Base-by-base conservation (phyloP, 495 filamentous ascomycete species). In the Pyrenula massariospora region DNA sequence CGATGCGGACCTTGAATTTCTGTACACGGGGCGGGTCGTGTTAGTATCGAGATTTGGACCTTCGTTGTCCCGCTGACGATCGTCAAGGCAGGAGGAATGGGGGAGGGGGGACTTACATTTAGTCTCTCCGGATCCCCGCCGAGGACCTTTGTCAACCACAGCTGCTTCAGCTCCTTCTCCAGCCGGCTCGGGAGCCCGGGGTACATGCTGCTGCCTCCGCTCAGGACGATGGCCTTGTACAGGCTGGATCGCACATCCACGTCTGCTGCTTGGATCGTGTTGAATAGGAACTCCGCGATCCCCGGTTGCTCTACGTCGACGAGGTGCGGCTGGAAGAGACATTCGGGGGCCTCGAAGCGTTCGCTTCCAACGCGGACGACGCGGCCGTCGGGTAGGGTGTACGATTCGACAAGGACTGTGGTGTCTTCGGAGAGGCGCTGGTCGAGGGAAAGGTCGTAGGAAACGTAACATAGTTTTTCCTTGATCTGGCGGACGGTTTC, bases 1-100 rank as follows among this genome's bases (percentile, higher is more conserved):
- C 94, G 71, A 99, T 96, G 67, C 93, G 84, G 42, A 97, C 91
- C 80, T 96, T 97, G 80, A 99, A 97, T 84, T 97, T 99, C 84
- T 88, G 64, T 54, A 59, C n/a, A n/a, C n/a, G n/a, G n/a, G n/a
- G n/a, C n/a, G n/a, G n/a, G n/a, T n/a, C n/a, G 54, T 20, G 12
- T 31, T 19, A 51, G 31, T 15, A 53, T n/a, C n/a, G n/a, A n/a
- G n/a, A n/a, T n/a, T n/a, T n/a, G n/a, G n/a, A n/a, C n/a, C n/a
- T n/a, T n/a, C n/a, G n/a, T n/a, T n/a, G n/a, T n/a, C n/a, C n/a
- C n/a, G n/a, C n/a, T n/a, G n/a, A n/a, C n/a, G n/a, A n/a, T n/a
- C n/a, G n/a, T n/a, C n/a, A n/a, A 53, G 50, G 31, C 42, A 31
- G 47, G 31, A 42, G 31, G 15, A 42, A 42, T 42, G 15, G 31